Percentiles rank a stretch among this genome's conserved stretches.
phyloP scores from a whole-genome alignment of 2,329 filamentous ascomycete genomes.

The Botrytis pseudocinerea region DNA sequence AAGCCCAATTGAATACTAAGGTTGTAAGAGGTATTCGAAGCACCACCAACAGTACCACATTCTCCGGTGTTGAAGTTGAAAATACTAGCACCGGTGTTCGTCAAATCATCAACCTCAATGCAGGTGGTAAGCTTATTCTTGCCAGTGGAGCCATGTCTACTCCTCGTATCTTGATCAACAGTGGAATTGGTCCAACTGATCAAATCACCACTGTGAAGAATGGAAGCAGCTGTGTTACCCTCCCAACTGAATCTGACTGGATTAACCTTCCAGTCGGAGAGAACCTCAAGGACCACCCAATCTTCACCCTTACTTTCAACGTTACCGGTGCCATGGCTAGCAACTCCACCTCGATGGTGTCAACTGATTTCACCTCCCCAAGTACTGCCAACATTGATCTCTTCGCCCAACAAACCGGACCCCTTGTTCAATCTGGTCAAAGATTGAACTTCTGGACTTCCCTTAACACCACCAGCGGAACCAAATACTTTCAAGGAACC shows the following conservation, averaged over 20 bases:
- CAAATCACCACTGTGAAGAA: conserved; percentile 43
- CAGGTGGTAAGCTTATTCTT: conserved; percentile 34
- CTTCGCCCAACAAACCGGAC: conserved; percentile 4
- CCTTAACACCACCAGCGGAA: conserved; percentile 15
- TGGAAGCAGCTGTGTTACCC: conserved; percentile 34
- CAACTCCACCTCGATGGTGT: conserved; percentile 9
- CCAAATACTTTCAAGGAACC: conserved; percentile 23
- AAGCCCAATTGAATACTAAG: conserved; percentile 62
- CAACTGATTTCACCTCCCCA: conserved; percentile 47
- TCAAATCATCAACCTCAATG: conserved; percentile 40
- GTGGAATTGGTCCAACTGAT: conserved; percentile 38
- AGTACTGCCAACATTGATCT: conserved; percentile 44
- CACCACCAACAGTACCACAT: conserved; percentile 49
- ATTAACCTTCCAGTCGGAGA: conserved; percentile 60
- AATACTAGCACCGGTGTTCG: conserved; percentile 37
- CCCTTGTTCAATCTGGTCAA: conserved; percentile 19
- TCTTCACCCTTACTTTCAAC: conserved; percentile 39
- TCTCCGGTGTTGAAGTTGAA: conserved; percentile 62
- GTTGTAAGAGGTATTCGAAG: conserved; percentile 63
- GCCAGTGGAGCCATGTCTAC: conserved; percentile 33
- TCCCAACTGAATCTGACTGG: conserved; percentile 52
- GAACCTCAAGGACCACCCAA: conserved; percentile 60
- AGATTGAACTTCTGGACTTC: conserved; percentile 23
- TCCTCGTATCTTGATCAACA: conserved; percentile 38
- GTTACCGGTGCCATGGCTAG: conserved; percentile 22